A percentile compares a stretch with the other conserved stretches of the same genome.
These are phyloP conservation scores for Zymoseptoria pseudotritici DNA, from an alignment of 2,329 filamentous ascomycete genomes.

Conservation along the genomic window DNA sequence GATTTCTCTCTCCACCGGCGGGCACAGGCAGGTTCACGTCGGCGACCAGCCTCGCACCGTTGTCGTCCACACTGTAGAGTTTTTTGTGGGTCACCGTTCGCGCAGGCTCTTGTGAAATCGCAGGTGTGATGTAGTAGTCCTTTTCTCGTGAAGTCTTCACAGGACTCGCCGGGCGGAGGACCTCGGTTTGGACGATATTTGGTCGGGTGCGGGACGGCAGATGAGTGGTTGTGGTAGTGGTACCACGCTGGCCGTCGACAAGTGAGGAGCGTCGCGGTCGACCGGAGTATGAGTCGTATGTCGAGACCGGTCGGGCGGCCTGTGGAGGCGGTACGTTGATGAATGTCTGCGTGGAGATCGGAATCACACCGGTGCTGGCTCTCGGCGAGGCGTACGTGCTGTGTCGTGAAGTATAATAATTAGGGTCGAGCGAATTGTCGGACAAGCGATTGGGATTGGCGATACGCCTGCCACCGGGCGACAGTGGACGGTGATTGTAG, in stretches of 20 bases:
- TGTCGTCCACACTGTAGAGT: slow-evolving; percentile 43
- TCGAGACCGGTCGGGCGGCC: slow-evolving; percentile 18
- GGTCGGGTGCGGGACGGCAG: slow-evolving; percentile 29
- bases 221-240: slow-evolving; percentile 18
- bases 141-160: slow-evolving; percentile 30
- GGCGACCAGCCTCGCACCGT: slow-evolving; percentile 34
- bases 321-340: slow-evolving; percentile 22
- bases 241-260: slow-evolving; percentile 30
- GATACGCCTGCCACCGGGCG: slow-evolving; percentile 30
- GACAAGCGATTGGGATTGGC: slow-evolving; percentile 26
- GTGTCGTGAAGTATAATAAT: slow-evolving; percentile 22
- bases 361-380: slow-evolving; percentile 31
- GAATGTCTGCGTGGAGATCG: slow-evolving; percentile 31
- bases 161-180: slow-evolving; percentile 36
- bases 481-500: slow-evolving; percentile 27
- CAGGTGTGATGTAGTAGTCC: slow-evolving; percentile 35
- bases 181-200: slow-evolving; percentile 27
- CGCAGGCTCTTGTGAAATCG: slow-evolving; percentile 23
- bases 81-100: slow-evolving; percentile 36
- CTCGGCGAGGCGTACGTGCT: slow-evolving; percentile 27
- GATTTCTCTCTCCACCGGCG: slow-evolving; percentile 34
- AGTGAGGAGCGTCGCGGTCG: slow-evolving; percentile 40
- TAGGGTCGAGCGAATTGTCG: slow-evolving; percentile 25
- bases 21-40: slow-evolving; percentile 32
- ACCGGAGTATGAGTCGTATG: slow-evolving; percentile 39